These are phyloP conservation scores for sweet orange (Citrus sinensis) DNA, from an alignment of 345 rosid species.

Conservation along the genomic window DVS_A1.0 CM039167.1:4568001-4568500, in stretches of 20 bases:
- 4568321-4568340: neutral
- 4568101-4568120: too few species aligned
- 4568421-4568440: neutral
- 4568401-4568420: neutral
- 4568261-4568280: too few species aligned
- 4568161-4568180: neutral
- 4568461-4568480: neutral
- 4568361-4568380: neutral
- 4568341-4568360: too few species aligned
- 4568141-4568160: neutral
- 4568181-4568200: neutral
- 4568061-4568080: too few species aligned
- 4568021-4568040: neutral
- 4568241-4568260: neutral
- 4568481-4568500: too few species aligned
- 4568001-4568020: neutral
- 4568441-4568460: neutral
- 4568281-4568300: neutral
- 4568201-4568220: neutral
- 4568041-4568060: neutral
- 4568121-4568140: neutral
- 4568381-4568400: neutral
- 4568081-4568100: too few species aligned
- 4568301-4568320: too few species aligned
- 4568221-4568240: neutral